Evolutionary conservation across 2,329 filamentous ascomycete genomes (phyloP).

Genomic region (Pezicula radicicola): DNA sequence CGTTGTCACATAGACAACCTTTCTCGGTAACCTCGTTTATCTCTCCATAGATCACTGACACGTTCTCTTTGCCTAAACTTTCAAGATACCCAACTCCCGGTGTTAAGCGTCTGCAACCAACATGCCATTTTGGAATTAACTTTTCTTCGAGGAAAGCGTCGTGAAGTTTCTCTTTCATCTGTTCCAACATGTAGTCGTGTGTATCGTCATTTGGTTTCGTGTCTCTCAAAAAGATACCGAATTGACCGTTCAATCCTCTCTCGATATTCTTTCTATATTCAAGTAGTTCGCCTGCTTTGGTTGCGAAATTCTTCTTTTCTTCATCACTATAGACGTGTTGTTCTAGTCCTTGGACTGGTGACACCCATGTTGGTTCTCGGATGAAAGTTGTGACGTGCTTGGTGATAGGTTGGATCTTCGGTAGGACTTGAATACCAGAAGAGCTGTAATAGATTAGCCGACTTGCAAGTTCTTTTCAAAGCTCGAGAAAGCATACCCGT

Average conservation of each 20-base stretch:
- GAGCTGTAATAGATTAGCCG: slow-evolving; percentile 21
- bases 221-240: slow-evolving; percentile 43
- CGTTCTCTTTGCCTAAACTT: slow-evolving; percentile 30
- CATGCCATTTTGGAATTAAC: slow-evolving; percentile 34
- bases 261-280: slow-evolving; percentile 42
- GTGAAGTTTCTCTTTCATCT: slow-evolving; percentile 35
- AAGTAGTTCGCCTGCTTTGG: slow-evolving; percentile 29
- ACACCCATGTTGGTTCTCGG: slow-evolving; percentile 45
- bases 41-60: slow-evolving; percentile 24
- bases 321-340: slow-evolving; percentile 38
- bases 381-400: slow-evolving; percentile 44
- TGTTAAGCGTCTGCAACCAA: slow-evolving; percentile 24
- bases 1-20: slow-evolving; percentile 27
- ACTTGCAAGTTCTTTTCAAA: slow-evolving; percentile 7
- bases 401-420: slow-evolving; percentile 39
- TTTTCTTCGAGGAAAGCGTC: slow-evolving; percentile 18
- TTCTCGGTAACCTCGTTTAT: slow-evolving; percentile 23
- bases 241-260: slow-evolving; percentile 35
- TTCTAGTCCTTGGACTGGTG: slow-evolving; percentile 38
- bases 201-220: slow-evolving; percentile 36
- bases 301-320: slow-evolving; percentile 38
- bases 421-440: slow-evolving; percentile 45
- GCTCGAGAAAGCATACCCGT: slow-evolving; percentile 28
- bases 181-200: slow-evolving; percentile 35
- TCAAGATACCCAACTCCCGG: slow-evolving; percentile 10